Evolutionary conservation across 495 filamentous ascomycete genomes (phyloP).

Genomic region (Aspergillus saccharolyticus): DNA sequence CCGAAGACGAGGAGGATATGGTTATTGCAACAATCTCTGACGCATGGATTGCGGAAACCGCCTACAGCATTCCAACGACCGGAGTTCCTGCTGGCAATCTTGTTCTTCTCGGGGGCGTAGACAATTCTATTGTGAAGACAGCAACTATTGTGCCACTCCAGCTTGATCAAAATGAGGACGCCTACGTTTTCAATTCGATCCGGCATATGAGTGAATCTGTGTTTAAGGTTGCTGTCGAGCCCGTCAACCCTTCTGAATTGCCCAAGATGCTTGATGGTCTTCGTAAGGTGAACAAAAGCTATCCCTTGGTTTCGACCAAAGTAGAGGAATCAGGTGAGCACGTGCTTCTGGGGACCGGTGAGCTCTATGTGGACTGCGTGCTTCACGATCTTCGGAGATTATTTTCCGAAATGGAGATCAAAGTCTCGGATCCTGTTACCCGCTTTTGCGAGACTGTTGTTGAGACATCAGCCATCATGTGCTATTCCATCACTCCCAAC

Average conservation of each 20-base stretch:
- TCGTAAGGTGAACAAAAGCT: slow-evolving; percentile 94
- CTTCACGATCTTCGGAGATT: slow-evolving; percentile 88
- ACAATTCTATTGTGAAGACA: slow-evolving; percentile 97
- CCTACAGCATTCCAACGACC: slow-evolving; percentile 85
- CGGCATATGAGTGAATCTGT: slow-evolving; percentile 96
- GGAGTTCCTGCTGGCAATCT: slow-evolving; percentile 95
- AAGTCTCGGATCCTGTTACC: slow-evolving; percentile 96
- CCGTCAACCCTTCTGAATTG: slow-evolving; percentile 96
- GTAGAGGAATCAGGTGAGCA: slow-evolving; percentile 99
- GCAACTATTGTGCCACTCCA: slow-evolving; percentile 86
- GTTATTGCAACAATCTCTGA: slow-evolving; percentile 79
- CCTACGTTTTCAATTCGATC: slow-evolving; percentile 89
- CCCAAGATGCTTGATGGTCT: slow-evolving; percentile 98
- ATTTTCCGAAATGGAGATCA: slow-evolving; percentile 99
- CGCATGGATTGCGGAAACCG: slow-evolving; percentile 88
- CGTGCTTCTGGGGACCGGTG: slow-evolving; percentile 88
- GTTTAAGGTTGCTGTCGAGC: slow-evolving; percentile 96
- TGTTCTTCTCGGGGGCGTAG: slow-evolving; percentile 84
- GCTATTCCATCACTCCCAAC: slow-evolving; percentile 94
- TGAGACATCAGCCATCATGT: slow-evolving; percentile 94
- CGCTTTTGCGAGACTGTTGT: slow-evolving; percentile 98
- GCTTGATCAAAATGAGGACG: slow-evolving; percentile 80
- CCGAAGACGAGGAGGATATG: slow-evolving; percentile 99
- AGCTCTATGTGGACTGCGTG: slow-evolving; percentile 98
- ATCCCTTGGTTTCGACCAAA: slow-evolving; percentile 91